phyloP scores from a whole-genome alignment of 2,329 filamentous ascomycete genomes.

The Rutstroemia sp. region DNA sequence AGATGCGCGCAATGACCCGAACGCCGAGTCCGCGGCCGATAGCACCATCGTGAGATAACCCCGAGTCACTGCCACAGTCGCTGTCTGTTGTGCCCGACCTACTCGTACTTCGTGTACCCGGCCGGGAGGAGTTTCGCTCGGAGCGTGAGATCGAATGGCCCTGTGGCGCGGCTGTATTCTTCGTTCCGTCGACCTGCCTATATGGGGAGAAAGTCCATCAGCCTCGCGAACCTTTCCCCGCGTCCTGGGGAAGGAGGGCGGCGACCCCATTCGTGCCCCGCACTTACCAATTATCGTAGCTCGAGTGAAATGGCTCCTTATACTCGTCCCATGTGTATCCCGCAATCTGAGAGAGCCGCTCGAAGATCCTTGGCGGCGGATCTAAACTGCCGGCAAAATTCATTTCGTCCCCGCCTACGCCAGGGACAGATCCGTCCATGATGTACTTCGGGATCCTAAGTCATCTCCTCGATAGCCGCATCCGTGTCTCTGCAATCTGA shows the following conservation, averaged over 20 bases:
- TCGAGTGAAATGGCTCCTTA: conserved; percentile 49
- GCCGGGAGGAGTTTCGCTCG: conserved; percentile 11
- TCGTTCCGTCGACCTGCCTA: conserved; percentile 61
- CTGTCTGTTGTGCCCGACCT: not conserved
- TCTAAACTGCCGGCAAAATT: conserved; percentile 43
- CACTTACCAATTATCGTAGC: conserved; percentile 79
- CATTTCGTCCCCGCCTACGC: conserved; percentile 21
- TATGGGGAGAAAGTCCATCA: not conserved
- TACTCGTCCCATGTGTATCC: conserved; percentile 73
- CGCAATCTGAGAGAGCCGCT: conserved; percentile 64
- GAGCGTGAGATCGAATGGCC: conserved; percentile 32
- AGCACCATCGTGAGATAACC: conserved; percentile 5
- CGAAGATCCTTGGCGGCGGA: conserved; percentile 61
- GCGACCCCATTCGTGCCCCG: not conserved
- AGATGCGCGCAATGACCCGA: conserved; percentile 69
- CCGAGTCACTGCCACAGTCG: conserved; percentile 19
- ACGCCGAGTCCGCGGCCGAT: conserved; percentile 22
- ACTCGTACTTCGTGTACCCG: conserved; percentile 9
- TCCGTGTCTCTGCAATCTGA: no score
- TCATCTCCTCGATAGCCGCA: no score
- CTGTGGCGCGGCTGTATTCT: conserved; percentile 23
- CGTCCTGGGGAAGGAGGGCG: not conserved
- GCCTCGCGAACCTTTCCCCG: not conserved
- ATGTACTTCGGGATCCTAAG: not conserved
- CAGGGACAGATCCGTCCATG: conserved; percentile 22